Evolutionary conservation across 2,329 filamentous ascomycete species (phyloP).

Genomic region (Neoascochyta sp.): DNA sequence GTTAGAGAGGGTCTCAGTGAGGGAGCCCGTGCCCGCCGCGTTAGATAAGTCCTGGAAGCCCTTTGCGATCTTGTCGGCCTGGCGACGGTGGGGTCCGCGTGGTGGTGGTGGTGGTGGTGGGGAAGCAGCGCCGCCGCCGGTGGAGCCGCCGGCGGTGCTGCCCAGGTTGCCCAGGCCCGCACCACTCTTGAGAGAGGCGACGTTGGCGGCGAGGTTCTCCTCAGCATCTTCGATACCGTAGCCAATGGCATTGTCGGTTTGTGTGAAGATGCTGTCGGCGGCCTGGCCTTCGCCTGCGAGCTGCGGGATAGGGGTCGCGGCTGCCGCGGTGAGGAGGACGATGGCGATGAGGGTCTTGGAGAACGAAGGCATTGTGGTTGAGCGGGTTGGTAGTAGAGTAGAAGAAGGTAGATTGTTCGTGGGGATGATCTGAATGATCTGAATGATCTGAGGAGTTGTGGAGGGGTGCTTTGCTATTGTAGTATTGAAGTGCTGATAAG

Average conservation of each 20-base stretch:
- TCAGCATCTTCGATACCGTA: constrained; percentile 3
- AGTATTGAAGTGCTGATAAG: too few relatives aligned
- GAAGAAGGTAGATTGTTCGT: too few relatives aligned
- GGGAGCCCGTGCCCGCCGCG: constrained; percentile 1
- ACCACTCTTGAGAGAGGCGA: constrained; percentile 1
- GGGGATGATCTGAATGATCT: too few relatives aligned
- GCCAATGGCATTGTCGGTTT: constrained; percentile 3
- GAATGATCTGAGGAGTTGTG: too few relatives aligned
- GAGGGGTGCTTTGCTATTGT: too few relatives aligned
- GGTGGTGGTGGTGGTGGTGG: too few relatives aligned
- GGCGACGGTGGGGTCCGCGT: constrained; percentile 1
- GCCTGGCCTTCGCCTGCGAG: constrained; percentile 4
- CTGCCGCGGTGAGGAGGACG: background rate
- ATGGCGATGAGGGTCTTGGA: constrained; percentile 1
- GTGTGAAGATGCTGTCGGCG: constrained; percentile 2
- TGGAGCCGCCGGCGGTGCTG: too few relatives aligned
- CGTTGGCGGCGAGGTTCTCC: constrained; percentile 1
- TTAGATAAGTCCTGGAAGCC: constrained; percentile 1
- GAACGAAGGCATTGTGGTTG: constrained; percentile 1
- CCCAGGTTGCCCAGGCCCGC: too few relatives aligned
- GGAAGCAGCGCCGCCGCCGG: too few relatives aligned
- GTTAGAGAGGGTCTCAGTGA: background rate
- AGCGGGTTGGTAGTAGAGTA: too few relatives aligned
- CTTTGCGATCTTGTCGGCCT: constrained; percentile 3
- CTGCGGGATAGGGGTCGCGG: constrained; percentile 2